Percentiles rank a stretch among this genome's conserved stretches.
Conservation (phyloP, 768 basidiomycete genomes). For the Tylopilus subfusipes region DNA sequence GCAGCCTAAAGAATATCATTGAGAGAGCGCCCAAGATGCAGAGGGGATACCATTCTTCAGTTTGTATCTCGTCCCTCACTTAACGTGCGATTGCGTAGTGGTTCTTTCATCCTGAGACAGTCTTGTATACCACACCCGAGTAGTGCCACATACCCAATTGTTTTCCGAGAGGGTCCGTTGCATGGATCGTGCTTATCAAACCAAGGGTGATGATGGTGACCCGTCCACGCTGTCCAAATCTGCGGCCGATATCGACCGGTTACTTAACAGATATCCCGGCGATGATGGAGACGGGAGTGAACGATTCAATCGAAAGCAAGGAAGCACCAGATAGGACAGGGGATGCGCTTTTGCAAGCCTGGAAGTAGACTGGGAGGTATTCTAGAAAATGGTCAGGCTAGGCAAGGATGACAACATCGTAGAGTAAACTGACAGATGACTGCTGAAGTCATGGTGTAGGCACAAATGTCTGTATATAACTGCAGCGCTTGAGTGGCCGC, state of each 20-base stretch:
- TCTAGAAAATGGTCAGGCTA: slow-evolving; percentile 15
- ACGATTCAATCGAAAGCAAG: slow-evolving; percentile 19
- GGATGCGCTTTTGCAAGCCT: slow-evolving; percentile 18
- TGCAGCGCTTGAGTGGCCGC: background rate
- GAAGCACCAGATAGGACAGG: slow-evolving; percentile 31
- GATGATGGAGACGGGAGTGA: slow-evolving; percentile 29
- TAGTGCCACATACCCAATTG: background rate
- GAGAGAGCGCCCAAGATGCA: too few species aligned
- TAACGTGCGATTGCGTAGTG: too few species aligned
- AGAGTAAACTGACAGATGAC: slow-evolving; percentile 20
- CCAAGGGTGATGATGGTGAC: slow-evolving; percentile 35
- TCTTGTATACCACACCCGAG: too few species aligned
- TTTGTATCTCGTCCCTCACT: too few species aligned
- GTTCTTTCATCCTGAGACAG: too few species aligned
- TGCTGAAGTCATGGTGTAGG: slow-evolving; percentile 11
- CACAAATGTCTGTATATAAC: slow-evolving; percentile 30
- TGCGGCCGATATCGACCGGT: slow-evolving; percentile 33
- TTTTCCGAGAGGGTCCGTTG: slow-evolving; percentile 17
- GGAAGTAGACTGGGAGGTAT: slow-evolving; percentile 35
- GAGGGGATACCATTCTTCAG: too few species aligned
- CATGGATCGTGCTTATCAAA: slow-evolving; percentile 29
- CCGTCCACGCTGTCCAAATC: background rate
- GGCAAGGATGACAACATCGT: background rate
- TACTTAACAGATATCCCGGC: slow-evolving; percentile 27
- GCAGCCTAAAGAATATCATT: too few species aligned